These are phyloP conservation scores for Lecanicillium sp. DNA, from an alignment of 2,329 filamentous ascomycete genomes.

Conservation along the genomic window DNA sequence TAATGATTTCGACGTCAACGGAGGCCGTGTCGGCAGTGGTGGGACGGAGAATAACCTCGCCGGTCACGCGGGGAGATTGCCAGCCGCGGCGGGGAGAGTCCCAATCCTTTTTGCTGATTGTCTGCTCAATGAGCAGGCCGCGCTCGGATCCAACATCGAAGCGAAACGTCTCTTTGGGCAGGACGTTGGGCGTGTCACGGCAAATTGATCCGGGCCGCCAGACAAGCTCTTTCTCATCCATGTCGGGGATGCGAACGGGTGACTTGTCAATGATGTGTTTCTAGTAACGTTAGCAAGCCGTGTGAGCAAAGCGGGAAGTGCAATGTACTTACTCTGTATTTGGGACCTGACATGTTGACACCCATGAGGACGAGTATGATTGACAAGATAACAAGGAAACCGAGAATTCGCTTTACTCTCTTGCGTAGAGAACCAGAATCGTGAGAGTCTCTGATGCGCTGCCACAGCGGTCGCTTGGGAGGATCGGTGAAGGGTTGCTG, in stretches of 20 bases:
- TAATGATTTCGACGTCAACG: slow-evolving; percentile 38
- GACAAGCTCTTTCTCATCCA: slow-evolving; percentile 18
- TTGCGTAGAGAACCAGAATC: slow-evolving; percentile 19
- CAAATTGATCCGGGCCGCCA: slow-evolving; percentile 25
- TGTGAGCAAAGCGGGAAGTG: neutral
- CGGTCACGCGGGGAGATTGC: slow-evolving; percentile 33
- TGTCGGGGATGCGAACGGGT: slow-evolving; percentile 21
- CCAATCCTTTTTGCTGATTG: slow-evolving; percentile 20
- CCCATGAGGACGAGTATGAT: slow-evolving; percentile 25
- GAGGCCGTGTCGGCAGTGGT: slow-evolving; percentile 26
- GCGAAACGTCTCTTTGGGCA: slow-evolving; percentile 15
- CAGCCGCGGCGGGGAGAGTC: slow-evolving; percentile 18
- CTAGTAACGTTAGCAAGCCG: slow-evolving; percentile 13
- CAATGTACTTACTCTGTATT: slow-evolving; percentile 26
- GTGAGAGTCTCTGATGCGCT: slow-evolving; percentile 22
- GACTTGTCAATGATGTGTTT: slow-evolving; percentile 20
- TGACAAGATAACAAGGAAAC: slow-evolving; percentile 28
- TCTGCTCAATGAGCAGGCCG: slow-evolving; percentile 37
- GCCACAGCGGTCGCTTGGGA: slow-evolving; percentile 23
- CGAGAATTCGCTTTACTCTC: slow-evolving; percentile 26
- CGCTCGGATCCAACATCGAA: slow-evolving; percentile 30
- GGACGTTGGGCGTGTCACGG: slow-evolving; percentile 20
- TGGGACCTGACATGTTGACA: slow-evolving; percentile 15
- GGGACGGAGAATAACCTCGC: slow-evolving; percentile 41
- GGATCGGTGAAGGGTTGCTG: slow-evolving; percentile 40